phyloP scores from a whole-genome alignment of 768 basidiomycete genomes.

The Hirschioporus abietinus region DNA sequence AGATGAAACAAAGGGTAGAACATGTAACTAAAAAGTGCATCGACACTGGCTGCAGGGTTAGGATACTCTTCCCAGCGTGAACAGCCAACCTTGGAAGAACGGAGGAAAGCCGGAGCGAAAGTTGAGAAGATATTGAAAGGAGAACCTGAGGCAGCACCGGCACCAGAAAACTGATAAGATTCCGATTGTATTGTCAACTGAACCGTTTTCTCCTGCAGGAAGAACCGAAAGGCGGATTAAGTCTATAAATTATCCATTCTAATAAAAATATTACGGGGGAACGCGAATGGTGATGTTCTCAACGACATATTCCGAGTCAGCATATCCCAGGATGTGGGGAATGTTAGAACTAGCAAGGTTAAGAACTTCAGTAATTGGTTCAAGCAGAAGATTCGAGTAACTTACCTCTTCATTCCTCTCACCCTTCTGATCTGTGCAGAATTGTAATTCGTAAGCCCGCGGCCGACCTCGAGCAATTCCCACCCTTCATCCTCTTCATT shows the following conservation, averaged over 20 bases:
- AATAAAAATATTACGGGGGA: conserved; percentile 33
- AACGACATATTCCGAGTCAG: conserved; percentile 95
- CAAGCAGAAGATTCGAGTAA: conserved; percentile 8
- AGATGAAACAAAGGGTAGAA: neutral
- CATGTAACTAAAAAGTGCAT: conserved; percentile 14
- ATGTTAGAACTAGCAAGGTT: conserved; percentile 62
- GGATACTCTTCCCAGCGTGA: conserved; percentile 59
- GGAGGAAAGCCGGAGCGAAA: conserved; percentile 52
- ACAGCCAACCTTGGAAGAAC: conserved; percentile 51
- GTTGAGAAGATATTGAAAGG: conserved; percentile 52
- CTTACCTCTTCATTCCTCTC: conserved; percentile 87
- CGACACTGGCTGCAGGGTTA: conserved; percentile 38
- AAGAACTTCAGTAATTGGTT: conserved; percentile 11
- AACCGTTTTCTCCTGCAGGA: neutral
- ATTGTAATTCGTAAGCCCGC: conserved; percentile 95
- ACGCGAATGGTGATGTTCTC: conserved; percentile 86
- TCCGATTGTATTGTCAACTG: neutral
- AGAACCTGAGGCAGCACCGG: conserved; percentile 60
- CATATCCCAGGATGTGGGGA: conserved; percentile 79
- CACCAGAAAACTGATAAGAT: neutral
- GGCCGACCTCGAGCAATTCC: conserved; percentile 85
- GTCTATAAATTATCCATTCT: neutral
- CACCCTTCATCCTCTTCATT: conserved; percentile 43
- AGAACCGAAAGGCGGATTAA: neutral
- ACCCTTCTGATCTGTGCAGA: conserved; percentile 85